Conservation (phyloP, 106 monocot species). For the Chionographis japonica region DNA sequence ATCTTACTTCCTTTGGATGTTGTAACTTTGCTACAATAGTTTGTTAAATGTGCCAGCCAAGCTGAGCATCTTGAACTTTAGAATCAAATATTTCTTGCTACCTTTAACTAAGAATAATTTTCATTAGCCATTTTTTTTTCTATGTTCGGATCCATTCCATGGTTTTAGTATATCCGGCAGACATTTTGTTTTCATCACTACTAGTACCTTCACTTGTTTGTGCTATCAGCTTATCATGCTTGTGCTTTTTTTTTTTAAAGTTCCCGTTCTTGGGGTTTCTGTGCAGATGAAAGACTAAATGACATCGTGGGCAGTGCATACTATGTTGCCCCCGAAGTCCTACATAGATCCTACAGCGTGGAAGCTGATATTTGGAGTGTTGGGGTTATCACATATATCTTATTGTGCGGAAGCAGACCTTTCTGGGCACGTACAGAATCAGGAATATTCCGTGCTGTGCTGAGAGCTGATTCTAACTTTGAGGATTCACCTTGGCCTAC, state of each 20-base stretch:
- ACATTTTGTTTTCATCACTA: not conserved
- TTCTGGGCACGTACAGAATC: conserved; percentile 96
- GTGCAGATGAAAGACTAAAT: conserved; percentile 64
- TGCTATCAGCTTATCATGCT: too few relatives aligned
- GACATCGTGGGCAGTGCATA: conserved; percentile 98
- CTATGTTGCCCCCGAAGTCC: conserved; percentile 93
- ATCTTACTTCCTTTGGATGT: too few relatives aligned
- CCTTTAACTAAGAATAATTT: too few relatives aligned
- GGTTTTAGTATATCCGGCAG: not conserved
- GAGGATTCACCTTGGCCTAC: conserved; percentile 83
- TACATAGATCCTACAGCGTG: conserved; percentile 81
- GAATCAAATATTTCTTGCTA: too few relatives aligned
- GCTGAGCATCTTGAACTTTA: too few relatives aligned
- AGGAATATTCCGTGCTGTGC: conserved; percentile 88
- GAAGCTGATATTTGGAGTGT: conserved; percentile 97
- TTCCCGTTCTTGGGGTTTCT: not conserved
- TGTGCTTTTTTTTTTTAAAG: not conserved
- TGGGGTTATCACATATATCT: conserved; percentile 93
- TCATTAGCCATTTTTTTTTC: too few relatives aligned
- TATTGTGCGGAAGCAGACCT: conserved; percentile 91
- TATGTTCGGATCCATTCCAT: too few relatives aligned
- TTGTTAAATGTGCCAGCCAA: too few relatives aligned
- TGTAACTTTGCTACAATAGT: too few relatives aligned
- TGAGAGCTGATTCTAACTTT: conserved; percentile 91
- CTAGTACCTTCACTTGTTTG: not conserved